Evolutionary conservation across 805 yeast genomes (phyloP).

Genomic region (Candida silvicultrix): DNA sequence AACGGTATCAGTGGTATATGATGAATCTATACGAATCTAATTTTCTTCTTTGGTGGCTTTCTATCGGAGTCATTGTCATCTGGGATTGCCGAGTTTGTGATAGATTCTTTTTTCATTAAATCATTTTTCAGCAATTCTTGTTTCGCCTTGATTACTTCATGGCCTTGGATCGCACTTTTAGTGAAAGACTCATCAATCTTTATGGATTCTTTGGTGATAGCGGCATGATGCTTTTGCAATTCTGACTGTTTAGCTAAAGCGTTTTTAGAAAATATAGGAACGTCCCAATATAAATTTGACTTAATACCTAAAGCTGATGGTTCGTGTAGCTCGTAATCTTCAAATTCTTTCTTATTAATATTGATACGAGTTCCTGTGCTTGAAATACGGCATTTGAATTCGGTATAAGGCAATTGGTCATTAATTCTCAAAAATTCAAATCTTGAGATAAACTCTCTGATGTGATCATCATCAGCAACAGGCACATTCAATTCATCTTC

Average conservation of each 20-base stretch:
- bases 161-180: neutral
- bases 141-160: neutral
- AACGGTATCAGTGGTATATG: neutral
- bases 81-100: neutral
- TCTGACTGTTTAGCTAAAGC: constrained; percentile 12
- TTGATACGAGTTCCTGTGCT: constrained; percentile 4
- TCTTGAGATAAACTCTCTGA: constrained; percentile 47
- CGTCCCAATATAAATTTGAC: constrained; percentile 23
- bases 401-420: constrained; percentile 7
- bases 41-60: constrained; percentile 4
- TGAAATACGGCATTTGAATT: constrained; percentile 4
- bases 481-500: constrained; percentile 23
- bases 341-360: constrained; percentile 3
- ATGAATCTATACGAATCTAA: constrained; percentile 4
- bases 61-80: neutral
- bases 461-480: constrained; percentile 53
- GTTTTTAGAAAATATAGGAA: constrained; percentile 26
- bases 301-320: constrained; percentile 14
- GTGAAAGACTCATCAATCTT: neutral
- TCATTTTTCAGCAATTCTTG: neutral
- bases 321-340: constrained; percentile 18
- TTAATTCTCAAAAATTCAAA: constrained; percentile 38
- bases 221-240: neutral
- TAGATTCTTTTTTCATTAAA: neutral
- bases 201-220: constrained; percentile 2